Conservation (phyloP, 768 basidiomycete genomes). For the Boletus speciosus region DNA sequence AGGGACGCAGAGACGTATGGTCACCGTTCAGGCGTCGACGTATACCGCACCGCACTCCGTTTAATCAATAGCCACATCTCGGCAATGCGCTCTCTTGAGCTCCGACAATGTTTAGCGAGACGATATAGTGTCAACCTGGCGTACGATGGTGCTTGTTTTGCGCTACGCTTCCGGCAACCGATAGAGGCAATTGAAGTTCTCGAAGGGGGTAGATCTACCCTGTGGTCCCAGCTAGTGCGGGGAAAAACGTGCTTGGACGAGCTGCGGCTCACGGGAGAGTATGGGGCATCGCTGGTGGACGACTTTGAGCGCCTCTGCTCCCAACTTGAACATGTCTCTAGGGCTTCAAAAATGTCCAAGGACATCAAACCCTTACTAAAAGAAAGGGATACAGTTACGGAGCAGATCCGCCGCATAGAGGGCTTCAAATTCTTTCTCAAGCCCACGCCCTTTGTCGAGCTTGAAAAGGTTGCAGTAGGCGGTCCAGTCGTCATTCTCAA, state of each 20-base stretch:
- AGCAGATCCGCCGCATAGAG: conserved; percentile 30
- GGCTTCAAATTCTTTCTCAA: conserved; percentile 34
- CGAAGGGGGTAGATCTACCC: conserved; percentile 31
- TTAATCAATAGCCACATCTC: conserved; percentile 20
- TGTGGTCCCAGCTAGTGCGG: conserved; percentile 34
- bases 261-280: conserved; percentile 19
- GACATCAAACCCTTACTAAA: conserved; percentile 21
- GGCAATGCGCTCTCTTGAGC: conserved; percentile 12
- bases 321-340: conserved; percentile 12
- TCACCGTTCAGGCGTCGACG: conserved; percentile 28
- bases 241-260: conserved; percentile 25
- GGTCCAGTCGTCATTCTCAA: conserved; percentile 39
- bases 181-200: conserved; percentile 29
- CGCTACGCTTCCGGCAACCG: conserved; percentile 21
- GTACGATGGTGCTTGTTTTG: conserved; percentile 26
- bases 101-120: conserved; percentile 16
- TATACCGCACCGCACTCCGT: conserved; percentile 27
- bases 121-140: conserved; percentile 18
- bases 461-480: conserved; percentile 25
- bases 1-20: conserved; percentile 17
- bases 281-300: conserved; percentile 17
- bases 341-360: conserved; percentile 11
- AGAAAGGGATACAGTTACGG: conserved; percentile 23
- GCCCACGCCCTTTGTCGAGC: conserved; percentile 18
- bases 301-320: conserved; percentile 21